Percentiles rank a stretch among this genome's conserved stretches.
Evolutionary conservation across 352 stramenopile species (phyloP).

Genomic region (Phytophthora macrochlamydospora): DNA sequence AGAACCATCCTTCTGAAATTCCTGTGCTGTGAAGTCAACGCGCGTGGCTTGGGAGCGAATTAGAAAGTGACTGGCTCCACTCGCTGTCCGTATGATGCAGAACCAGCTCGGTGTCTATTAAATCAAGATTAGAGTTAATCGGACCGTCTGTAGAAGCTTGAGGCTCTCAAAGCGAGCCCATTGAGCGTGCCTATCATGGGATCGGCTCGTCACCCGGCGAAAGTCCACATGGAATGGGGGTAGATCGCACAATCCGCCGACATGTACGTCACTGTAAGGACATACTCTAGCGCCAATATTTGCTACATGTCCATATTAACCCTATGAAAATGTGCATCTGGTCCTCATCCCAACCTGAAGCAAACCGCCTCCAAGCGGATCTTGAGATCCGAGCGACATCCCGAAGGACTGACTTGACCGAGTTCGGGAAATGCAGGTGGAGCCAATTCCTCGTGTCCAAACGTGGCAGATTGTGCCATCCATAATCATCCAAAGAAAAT

Average conservation of each 20-base stretch:
- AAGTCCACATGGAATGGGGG: constrained; percentile 5
- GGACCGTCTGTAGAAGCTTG: constrained; percentile 1
- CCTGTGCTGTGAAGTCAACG: constrained; percentile 14
- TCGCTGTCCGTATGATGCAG: constrained; percentile 15
- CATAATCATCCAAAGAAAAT: too few species aligned
- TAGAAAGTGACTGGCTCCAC: constrained; percentile 19
- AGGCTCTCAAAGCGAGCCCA: constrained; percentile 5
- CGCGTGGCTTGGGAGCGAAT: constrained; percentile 18
- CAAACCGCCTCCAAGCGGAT: background rate
- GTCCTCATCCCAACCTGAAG: background rate
- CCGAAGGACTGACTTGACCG: background rate
- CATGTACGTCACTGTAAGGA: too few species aligned
- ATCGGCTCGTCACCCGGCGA: constrained; percentile 16
- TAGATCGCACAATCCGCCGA: background rate
- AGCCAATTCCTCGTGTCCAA: too few species aligned
- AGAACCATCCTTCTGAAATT: constrained; percentile 25
- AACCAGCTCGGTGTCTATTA: constrained; percentile 4
- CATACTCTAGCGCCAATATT: too few species aligned
- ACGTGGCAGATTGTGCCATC: too few species aligned
- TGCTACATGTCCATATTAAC: too few species aligned
- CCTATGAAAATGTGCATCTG: too few species aligned
- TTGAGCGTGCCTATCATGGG: constrained; percentile 14
- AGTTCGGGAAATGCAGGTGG: constrained; percentile 1
- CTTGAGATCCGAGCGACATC: background rate
- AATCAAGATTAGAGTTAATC: too few species aligned